Base-by-base conservation (phyloP, 2,329 filamentous ascomycete genomes). In the Colletotrichum simmondsii region DNA sequence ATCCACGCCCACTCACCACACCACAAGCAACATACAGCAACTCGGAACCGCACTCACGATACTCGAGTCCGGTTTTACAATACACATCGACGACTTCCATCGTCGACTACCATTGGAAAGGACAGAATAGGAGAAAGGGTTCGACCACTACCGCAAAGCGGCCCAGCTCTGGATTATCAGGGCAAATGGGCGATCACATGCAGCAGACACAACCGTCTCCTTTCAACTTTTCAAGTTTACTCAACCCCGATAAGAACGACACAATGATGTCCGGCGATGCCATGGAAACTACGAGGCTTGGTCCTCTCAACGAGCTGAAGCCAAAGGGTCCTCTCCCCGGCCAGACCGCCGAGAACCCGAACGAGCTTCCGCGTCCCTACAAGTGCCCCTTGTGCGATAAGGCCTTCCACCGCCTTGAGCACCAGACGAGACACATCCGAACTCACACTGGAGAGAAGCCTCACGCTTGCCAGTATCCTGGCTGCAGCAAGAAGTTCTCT, bases 361-460 rank as follows among this genome's bases (percentile, higher is more conserved):
- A 83, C 75, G 96, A 98, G 84, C 90, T 98, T 66, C 97, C 97
- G 72, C 92, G 97, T 69, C 96, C 96, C 0, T 99, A 99, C 91
- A 98, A 98, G 88, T 99, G 96, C 84, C 95, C 96, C 74, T 91
- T 99, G 75, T 99, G 97, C 87, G 96, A 98, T 80, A 97, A 98
- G 89, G 96, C 97, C 74, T 99, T 99, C 86, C 97, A 98, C 88
- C 95, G 97, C 75, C 89, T 99, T 54, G 96, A 98, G 87, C 96
- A 98, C 83, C 96, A 98, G 88, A 92, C 90, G 26, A 86, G 89
- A 78, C 96, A 99, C 84, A 98, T 98, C 81, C 92, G 96, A 79
- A 98, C 97, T 7, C 96, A 99, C 84, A 99, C 96, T 0, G 97
- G 96, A 79, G 96, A 99, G 87, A 99, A 98, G 89, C 96, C 96